Conservation (phyloP, 768 basidiomycete species). For the Tulasnella sp. region DNA sequence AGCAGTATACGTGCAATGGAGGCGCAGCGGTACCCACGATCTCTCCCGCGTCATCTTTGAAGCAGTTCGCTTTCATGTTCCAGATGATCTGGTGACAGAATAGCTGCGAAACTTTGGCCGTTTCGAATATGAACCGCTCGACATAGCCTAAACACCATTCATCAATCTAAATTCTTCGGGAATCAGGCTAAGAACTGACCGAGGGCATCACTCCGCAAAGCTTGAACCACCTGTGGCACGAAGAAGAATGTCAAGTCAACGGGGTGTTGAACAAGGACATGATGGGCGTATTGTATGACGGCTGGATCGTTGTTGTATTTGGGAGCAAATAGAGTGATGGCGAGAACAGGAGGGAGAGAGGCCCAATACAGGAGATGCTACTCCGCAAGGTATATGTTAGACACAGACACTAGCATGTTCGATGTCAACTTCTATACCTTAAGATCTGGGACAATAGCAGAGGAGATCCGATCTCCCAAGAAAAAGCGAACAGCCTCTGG, state of each 20-base stretch:
- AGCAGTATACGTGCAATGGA: neutral
- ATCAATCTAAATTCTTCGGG: neutral
- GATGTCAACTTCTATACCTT: conserved; percentile 45
- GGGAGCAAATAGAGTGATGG: conserved; percentile 74
- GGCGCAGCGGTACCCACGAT: conserved; percentile 38
- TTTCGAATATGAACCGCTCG: conserved; percentile 89
- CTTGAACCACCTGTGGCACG: conserved; percentile 96
- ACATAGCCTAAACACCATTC: conserved; percentile 60
- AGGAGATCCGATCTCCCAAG: conserved; percentile 52
- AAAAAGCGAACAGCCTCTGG: conserved; percentile 76
- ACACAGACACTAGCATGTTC: too few relatives aligned
- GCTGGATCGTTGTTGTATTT: conserved; percentile 74
- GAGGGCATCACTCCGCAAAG: conserved; percentile 77
- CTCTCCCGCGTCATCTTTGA: conserved; percentile 81
- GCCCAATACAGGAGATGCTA: conserved; percentile 85
- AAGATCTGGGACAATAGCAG: conserved; percentile 49
- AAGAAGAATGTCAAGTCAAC: conserved; percentile 97
- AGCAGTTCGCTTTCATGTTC: conserved; percentile 99
- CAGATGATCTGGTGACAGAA: conserved; percentile 99
- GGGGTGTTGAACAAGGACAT: conserved; percentile 88
- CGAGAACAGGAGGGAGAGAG: conserved; percentile 72
- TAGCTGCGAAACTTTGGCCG: conserved; percentile 88
- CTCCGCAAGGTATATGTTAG: neutral
- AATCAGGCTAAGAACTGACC: conserved; percentile 39
- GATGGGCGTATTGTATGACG: conserved; percentile 89